Conservation (phyloP, 2,329 filamentous ascomycete genomes). For the Exophiala lecanii-corni region DNA sequence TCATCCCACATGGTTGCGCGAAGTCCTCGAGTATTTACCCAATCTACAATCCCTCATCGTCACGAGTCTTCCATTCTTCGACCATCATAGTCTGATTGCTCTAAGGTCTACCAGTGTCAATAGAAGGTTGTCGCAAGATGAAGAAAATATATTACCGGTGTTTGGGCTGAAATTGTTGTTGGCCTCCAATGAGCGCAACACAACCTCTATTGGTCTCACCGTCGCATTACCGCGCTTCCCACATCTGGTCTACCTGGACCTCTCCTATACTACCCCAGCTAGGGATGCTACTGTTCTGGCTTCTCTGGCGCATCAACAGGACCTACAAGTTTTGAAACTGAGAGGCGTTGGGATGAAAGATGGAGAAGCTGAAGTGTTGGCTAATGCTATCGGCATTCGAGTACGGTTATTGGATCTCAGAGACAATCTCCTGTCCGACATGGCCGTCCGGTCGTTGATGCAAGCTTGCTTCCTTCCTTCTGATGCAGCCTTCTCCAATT, state of each 20-base stretch:
- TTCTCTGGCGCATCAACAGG: conserved; percentile 42
- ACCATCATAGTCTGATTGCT: conserved; percentile 53
- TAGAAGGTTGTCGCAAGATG: conserved; percentile 12
- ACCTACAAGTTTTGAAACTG: conserved; percentile 55
- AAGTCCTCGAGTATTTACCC: conserved; percentile 55
- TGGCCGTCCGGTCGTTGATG: conserved; percentile 48
- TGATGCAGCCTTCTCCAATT: conserved; percentile 21
- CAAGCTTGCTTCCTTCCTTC: conserved; percentile 45
- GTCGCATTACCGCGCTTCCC: conserved; percentile 51
- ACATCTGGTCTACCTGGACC: conserved; percentile 53
- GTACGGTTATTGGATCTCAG: conserved; percentile 55
- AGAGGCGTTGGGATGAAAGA: conserved; percentile 52
- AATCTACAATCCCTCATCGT: conserved; percentile 57
- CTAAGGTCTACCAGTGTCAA: conserved; percentile 34
- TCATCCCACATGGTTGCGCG: conserved; percentile 54
- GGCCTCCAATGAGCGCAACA: conserved; percentile 54
- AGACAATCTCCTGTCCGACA: conserved; percentile 55
- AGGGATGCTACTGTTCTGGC: conserved; percentile 47
- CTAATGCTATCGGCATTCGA: conserved; percentile 47
- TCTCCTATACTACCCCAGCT: conserved; percentile 51
- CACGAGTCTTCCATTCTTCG: conserved; percentile 56
- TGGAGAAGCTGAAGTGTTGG: conserved; percentile 48
- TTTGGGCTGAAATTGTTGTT: conserved; percentile 53
- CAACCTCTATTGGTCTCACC: conserved; percentile 51
- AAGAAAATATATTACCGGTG: conserved; percentile 15